Evolutionary conservation across 1,139 yeast species (phyloP).

Genomic region (Debaryomyces udenii): DNA sequence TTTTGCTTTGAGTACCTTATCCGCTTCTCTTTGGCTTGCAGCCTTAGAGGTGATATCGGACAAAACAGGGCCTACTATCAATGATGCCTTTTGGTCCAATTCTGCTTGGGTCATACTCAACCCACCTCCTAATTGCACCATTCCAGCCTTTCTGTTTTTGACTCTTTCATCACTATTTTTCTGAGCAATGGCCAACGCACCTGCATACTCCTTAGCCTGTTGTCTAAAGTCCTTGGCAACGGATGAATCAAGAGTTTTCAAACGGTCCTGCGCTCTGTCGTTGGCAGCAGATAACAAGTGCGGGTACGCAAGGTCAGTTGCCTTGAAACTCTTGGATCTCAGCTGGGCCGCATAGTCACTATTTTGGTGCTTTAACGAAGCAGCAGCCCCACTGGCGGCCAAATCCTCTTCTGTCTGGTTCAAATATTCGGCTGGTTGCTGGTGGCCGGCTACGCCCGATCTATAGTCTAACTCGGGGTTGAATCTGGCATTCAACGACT

Average conservation of each 20-base stretch:
- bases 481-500: conserved; percentile 44
- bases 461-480: conserved; percentile 50
- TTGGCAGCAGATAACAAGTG: conserved; percentile 65
- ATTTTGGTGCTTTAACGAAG: conserved; percentile 36
- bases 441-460: conserved; percentile 36
- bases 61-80: conserved; percentile 84
- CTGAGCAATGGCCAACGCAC: conserved; percentile 67
- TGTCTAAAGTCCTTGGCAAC: conserved; percentile 40
- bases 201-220: conserved; percentile 48
- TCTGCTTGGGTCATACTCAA: conserved; percentile 74
- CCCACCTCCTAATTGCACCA: conserved; percentile 88
- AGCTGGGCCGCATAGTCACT: conserved; percentile 30
- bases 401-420: conserved; percentile 32
- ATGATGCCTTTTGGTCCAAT: conserved; percentile 78
- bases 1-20: conserved; percentile 37
- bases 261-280: conserved; percentile 56
- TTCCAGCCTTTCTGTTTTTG: conserved; percentile 49
- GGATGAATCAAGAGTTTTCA: conserved; percentile 39
- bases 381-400: conserved; percentile 46
- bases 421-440: conserved; percentile 30
- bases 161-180: conserved; percentile 60
- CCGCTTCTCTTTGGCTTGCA: conserved; percentile 67
- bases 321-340: conserved; percentile 39
- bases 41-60: conserved; percentile 75
- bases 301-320: conserved; percentile 52